Conservation (phyloP, 768 basidiomycete genomes). For the Collybia sordida region DNA sequence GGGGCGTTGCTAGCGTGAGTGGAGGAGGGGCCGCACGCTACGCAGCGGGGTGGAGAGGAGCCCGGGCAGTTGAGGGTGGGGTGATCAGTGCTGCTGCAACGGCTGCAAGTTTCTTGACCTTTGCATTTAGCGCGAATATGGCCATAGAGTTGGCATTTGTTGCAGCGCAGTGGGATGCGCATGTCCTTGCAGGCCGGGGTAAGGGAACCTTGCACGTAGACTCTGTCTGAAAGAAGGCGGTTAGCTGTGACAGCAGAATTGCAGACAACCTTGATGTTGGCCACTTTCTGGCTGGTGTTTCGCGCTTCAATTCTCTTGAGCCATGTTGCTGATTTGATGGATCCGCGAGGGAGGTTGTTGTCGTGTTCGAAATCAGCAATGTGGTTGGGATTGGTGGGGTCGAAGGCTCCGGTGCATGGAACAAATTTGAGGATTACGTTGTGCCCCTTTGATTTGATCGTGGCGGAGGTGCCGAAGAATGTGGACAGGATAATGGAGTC, state of each 20-base stretch:
- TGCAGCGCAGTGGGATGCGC: conserved; percentile 4
- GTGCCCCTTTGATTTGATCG: background rate
- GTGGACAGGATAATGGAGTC: background rate
- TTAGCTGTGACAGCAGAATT: background rate
- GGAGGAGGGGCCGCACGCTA: conserved; percentile 6
- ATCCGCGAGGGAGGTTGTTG: background rate
- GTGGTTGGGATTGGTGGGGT: background rate
- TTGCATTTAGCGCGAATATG: conserved; percentile 4
- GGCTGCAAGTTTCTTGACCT: background rate
- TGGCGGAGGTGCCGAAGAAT: background rate
- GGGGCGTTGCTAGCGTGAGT: background rate
- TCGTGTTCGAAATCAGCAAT: background rate
- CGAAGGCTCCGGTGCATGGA: background rate
- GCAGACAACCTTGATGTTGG: background rate
- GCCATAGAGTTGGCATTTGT: conserved; percentile 8
- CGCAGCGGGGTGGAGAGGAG: background rate
- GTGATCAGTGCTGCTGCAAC: conserved; percentile 3
- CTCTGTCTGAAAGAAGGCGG: background rate
- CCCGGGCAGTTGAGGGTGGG: background rate
- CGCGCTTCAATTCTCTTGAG: background rate
- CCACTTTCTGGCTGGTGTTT: background rate
- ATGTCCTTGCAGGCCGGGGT: background rate
- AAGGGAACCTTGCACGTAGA: background rate
- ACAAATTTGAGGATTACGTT: background rate
- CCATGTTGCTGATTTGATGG: background rate